phyloP scores from a whole-genome alignment of 352 stramenopile genomes.

The Pythium dissimile region DNA sequence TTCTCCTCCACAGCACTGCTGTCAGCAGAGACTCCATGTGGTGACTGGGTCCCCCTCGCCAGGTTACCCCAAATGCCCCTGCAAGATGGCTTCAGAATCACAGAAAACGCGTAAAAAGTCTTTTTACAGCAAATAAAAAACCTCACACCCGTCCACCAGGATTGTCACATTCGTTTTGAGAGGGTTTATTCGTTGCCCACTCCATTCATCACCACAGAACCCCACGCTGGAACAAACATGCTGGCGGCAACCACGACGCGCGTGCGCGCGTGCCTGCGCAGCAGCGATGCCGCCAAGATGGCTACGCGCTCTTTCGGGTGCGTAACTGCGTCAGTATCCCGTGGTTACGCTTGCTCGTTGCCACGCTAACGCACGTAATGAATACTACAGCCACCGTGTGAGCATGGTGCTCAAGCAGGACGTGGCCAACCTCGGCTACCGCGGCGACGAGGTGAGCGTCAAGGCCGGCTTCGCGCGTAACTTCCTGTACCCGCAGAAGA shows the following conservation, averaged over 20 bases:
- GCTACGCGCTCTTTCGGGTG: constrained; percentile 64
- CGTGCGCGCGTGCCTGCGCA: constrained; percentile 26
- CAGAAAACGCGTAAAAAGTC: too few relatives aligned
- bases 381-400: constrained; percentile 77
- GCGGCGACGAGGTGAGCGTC: constrained; percentile 89
- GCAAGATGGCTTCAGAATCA: too few relatives aligned
- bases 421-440: constrained; percentile 80
- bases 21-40: too few relatives aligned
- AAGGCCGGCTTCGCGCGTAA: constrained; percentile 94
- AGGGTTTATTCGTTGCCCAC: not conserved
- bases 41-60: too few relatives aligned
- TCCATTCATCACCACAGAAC: constrained; percentile 15
- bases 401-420: constrained; percentile 87
- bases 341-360: too few relatives aligned
- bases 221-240: not conserved
- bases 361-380: too few relatives aligned
- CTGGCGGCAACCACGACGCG: constrained; percentile 22
- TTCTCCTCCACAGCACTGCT: too few relatives aligned
- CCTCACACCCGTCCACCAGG: too few relatives aligned
- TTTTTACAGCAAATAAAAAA: not conserved
- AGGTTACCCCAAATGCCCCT: too few relatives aligned
- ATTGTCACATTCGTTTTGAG: not conserved
- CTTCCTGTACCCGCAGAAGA: constrained; percentile 92
- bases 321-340: constrained; percentile 21
- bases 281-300: constrained; percentile 38